Conservation (phyloP, 306 rosid species). For the Pyrus betulifolia region DNA sequence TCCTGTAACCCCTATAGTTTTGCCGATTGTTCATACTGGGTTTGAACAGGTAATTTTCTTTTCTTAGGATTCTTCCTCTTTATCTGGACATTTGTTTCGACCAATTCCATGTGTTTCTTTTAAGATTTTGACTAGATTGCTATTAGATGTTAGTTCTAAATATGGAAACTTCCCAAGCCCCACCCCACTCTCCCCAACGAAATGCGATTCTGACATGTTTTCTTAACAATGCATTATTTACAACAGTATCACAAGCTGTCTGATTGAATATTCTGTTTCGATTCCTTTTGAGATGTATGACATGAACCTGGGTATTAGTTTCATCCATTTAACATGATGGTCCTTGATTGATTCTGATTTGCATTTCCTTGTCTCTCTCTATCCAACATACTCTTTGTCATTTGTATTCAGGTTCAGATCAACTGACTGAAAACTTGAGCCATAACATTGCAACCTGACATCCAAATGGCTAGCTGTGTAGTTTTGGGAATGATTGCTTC, state of each 20-base stretch:
- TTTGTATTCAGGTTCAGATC: background rate
- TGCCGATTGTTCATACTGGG: slow-evolving; percentile 85
- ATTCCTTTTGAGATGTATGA: background rate
- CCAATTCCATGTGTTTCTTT: background rate
- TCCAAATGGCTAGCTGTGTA: background rate
- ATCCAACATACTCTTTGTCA: background rate
- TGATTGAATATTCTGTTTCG: background rate
- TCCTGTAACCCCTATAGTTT: slow-evolving; percentile 64
- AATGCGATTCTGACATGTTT: background rate
- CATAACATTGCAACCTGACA: background rate
- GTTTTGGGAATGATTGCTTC: background rate
- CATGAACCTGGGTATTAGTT: background rate
- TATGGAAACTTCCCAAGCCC: background rate
- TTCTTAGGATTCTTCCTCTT: background rate
- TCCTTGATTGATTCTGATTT: background rate
- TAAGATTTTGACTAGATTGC: background rate
- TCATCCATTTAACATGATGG: background rate
- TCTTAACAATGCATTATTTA: background rate
- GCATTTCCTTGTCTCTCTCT: background rate
- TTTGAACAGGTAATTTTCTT: slow-evolving; percentile 52
- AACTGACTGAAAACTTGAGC: background rate
- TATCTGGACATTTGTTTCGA: background rate
- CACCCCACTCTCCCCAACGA: background rate
- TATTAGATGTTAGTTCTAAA: background rate
- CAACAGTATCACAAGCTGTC: background rate